These are phyloP conservation scores for Sporormia fimetaria DNA, from an alignment of 495 filamentous ascomycete species.

Conservation along the genomic window DNA sequence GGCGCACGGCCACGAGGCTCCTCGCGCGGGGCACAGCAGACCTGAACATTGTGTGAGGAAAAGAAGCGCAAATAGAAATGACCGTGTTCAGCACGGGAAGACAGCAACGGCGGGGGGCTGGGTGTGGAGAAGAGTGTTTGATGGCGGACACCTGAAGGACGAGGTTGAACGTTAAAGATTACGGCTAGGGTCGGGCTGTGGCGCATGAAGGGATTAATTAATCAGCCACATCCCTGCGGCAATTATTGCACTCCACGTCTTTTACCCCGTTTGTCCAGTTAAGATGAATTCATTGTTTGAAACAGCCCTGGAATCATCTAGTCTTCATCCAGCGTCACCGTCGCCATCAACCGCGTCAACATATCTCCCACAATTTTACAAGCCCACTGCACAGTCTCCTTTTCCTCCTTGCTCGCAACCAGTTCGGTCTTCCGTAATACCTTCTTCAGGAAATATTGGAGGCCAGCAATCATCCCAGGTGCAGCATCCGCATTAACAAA, in stretches of 20 bases:
- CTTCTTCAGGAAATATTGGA: conserved; percentile 71
- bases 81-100: conserved; percentile 23
- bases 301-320: background rate
- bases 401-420: conserved; percentile 47
- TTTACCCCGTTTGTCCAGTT: too few species aligned
- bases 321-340: conserved; percentile 5
- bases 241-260: too few species aligned
- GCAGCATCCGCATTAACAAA: conserved; percentile 50
- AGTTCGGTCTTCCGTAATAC: conserved; percentile 62
- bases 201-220: too few species aligned
- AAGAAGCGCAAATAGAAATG: conserved; percentile 21
- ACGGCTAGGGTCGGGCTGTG: too few species aligned
- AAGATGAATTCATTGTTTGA: background rate
- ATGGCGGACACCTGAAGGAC: conserved; percentile 6
- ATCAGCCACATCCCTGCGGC: too few species aligned
- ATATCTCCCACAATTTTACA: conserved; percentile 50
- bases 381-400: conserved; percentile 54
- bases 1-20: conserved; percentile 52
- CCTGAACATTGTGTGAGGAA: conserved; percentile 51
- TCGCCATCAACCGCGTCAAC: conserved; percentile 24
- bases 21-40: conserved; percentile 56
- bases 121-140: too few species aligned
- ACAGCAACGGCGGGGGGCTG: conserved; percentile 23
- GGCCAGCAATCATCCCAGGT: conserved; percentile 52
- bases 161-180: conserved; percentile 2